Evolutionary conservation across 192 early-diverging fungal genomes (phyloP).

Genomic region (Coemansia sp.): DNA sequence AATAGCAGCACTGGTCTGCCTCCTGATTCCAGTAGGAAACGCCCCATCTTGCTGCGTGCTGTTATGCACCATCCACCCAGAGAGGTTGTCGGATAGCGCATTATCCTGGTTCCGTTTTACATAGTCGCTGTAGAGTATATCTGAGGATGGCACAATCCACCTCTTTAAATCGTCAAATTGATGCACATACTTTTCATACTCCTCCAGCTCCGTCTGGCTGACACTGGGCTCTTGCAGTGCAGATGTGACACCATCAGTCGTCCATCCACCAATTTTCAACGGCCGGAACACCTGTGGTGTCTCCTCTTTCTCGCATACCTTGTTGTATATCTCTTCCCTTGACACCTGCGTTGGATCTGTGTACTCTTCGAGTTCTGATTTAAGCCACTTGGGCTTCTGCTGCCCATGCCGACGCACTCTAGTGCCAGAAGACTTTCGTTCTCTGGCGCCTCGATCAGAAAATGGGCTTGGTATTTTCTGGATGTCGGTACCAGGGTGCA

Average conservation of each 20-base stretch:
- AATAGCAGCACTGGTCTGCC: background rate
- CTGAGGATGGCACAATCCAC: slow-evolving; percentile 49
- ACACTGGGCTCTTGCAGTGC: slow-evolving; percentile 60
- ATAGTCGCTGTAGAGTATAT: slow-evolving; percentile 40
- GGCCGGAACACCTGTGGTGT: slow-evolving; percentile 28
- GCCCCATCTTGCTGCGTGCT: background rate
- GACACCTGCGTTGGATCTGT: slow-evolving; percentile 29
- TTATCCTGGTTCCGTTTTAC: slow-evolving; percentile 8
- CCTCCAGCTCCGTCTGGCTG: slow-evolving; percentile 54
- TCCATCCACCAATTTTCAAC: slow-evolving; percentile 46
- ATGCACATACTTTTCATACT: slow-evolving; percentile 62
- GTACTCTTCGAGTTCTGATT: slow-evolving; percentile 34
- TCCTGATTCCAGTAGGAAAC: background rate
- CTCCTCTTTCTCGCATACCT: slow-evolving; percentile 42
- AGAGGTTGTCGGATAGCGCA: background rate
- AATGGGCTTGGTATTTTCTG: slow-evolving; percentile 45
- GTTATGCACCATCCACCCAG: background rate
- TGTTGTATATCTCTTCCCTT: slow-evolving; percentile 35
- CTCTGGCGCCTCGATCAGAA: slow-evolving; percentile 21
- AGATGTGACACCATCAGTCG: slow-evolving; percentile 53
- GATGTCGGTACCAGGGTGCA: slow-evolving; percentile 22
- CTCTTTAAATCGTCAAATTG: slow-evolving; percentile 47
- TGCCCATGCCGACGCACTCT: slow-evolving; percentile 20
- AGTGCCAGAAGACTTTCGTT: background rate
- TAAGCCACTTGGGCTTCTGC: slow-evolving; percentile 51